Evolutionary conservation across 805 yeast species (phyloP).

Genomic region (Wickerhamomyces chaumierensis): DNA sequence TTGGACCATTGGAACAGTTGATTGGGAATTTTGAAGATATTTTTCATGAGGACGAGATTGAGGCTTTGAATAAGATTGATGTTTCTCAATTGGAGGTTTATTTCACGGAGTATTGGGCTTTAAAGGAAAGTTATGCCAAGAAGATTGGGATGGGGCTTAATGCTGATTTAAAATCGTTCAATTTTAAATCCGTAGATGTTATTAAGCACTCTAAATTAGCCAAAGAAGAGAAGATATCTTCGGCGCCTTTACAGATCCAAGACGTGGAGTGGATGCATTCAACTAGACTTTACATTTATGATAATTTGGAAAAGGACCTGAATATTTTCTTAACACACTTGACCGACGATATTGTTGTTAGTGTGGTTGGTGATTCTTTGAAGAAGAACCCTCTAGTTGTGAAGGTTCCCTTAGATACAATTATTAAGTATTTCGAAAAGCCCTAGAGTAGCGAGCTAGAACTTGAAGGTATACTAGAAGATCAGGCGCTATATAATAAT

Average conservation of each 20-base stretch:
- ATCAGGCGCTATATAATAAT: too few species aligned
- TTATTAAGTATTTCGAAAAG: not conserved
- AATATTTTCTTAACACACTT: not conserved
- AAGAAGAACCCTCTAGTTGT: not conserved
- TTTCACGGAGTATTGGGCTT: conserved; percentile 62
- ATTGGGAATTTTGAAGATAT: conserved; percentile 24
- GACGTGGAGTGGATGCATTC: conserved; percentile 2
- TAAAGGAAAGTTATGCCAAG: conserved; percentile 70
- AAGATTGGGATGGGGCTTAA: conserved; percentile 51
- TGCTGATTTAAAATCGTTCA: conserved; percentile 20
- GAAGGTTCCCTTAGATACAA: not conserved
- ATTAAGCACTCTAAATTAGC: not conserved
- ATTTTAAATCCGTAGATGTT: conserved; percentile 15
- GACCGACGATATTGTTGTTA: not conserved
- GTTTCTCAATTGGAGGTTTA: conserved; percentile 15
- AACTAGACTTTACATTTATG: conserved; percentile 3
- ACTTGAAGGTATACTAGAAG: too few species aligned
- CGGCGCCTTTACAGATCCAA: not conserved
- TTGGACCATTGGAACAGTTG: conserved; percentile 19
- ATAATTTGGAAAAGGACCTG: conserved; percentile 1
- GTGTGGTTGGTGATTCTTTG: not conserved
- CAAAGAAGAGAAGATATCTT: not conserved
- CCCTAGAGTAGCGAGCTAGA: too few species aligned
- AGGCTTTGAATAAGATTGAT: conserved; percentile 17
- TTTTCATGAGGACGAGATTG: conserved; percentile 27